A percentile compares a stretch with the other conserved stretches of the same genome.
phyloP scores from a whole-genome alignment of 2,329 filamentous ascomycete genomes.

The Neofusicoccum parvum region DNA sequence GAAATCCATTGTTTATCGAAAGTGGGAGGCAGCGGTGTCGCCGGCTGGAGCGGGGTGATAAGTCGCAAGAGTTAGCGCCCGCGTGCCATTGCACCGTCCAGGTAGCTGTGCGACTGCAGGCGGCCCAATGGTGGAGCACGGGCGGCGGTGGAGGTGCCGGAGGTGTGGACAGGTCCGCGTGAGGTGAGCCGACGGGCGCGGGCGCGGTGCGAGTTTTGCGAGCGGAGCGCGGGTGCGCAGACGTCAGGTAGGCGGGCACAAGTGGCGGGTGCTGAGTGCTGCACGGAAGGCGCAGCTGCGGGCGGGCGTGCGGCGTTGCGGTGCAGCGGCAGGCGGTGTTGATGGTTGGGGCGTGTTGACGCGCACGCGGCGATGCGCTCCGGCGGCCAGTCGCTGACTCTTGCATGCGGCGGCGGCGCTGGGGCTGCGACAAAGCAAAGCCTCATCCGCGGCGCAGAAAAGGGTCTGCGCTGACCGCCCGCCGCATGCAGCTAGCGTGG shows the following conservation, averaged over 20 bases:
- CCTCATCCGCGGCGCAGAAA: neutral
- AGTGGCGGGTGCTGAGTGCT: neutral
- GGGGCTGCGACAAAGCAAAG: neutral
- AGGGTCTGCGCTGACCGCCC: slow-evolving; percentile 23
- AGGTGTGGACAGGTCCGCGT: neutral
- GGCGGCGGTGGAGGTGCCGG: neutral
- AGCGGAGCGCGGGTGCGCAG: neutral
- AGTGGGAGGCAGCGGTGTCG: neutral
- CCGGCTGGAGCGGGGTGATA: neutral
- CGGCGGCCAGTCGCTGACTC: too few relatives aligned
- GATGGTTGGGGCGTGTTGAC: slow-evolving; percentile 11
- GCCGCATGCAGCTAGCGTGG: slow-evolving; percentile 27
- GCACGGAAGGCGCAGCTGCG: neutral
- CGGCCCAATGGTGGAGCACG: neutral
- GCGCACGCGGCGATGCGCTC: neutral
- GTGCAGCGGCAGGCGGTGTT: neutral
- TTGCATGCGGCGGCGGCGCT: neutral
- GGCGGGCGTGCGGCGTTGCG: neutral
- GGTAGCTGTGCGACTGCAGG: neutral
- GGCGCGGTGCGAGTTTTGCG: neutral
- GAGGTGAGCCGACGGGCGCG: neutral
- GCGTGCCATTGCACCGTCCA: neutral
- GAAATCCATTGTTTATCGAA: slow-evolving; percentile 16
- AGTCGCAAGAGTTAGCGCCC: neutral
- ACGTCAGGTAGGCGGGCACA: neutral